phyloP scores from a whole-genome alignment of 495 filamentous ascomycete genomes.

The Hypoxylon subgilvum region DNA sequence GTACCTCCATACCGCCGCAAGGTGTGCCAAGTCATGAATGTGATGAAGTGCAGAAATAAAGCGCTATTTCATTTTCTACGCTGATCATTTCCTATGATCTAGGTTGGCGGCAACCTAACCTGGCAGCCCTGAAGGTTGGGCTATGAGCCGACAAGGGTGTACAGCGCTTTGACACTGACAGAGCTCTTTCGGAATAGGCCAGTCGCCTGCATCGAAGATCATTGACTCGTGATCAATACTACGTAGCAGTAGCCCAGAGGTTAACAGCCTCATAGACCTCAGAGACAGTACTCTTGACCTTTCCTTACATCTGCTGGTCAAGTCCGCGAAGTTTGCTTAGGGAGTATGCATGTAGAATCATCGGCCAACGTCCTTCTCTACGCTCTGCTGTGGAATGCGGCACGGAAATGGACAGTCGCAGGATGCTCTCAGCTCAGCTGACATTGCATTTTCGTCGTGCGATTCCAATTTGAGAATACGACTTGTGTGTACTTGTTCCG shows the following conservation, averaged over 20 bases:
- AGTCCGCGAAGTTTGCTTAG: slow-evolving; percentile 7
- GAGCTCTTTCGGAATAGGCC: slow-evolving; percentile 15
- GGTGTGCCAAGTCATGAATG: slow-evolving; percentile 16
- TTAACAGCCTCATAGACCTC: slow-evolving; percentile 13
- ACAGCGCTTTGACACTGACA: slow-evolving; percentile 23
- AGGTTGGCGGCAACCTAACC: neutral
- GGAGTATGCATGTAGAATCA: neutral
- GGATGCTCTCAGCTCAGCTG: slow-evolving; percentile 35
- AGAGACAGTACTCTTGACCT: neutral
- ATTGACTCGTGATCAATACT: slow-evolving; percentile 28
- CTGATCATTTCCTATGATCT: slow-evolving; percentile 30
- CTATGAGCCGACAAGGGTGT: slow-evolving; percentile 17
- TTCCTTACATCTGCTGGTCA: neutral
- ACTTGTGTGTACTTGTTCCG: slow-evolving; percentile 14
- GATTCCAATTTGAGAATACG: slow-evolving; percentile 35
- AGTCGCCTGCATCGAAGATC: slow-evolving; percentile 14
- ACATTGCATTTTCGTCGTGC: slow-evolving; percentile 33
- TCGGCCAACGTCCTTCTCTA: slow-evolving; percentile 13
- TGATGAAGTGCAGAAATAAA: slow-evolving; percentile 25
- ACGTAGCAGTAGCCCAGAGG: neutral
- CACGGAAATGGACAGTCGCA: slow-evolving; percentile 26
- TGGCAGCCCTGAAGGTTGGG: too few species aligned
- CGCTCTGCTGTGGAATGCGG: slow-evolving; percentile 14
- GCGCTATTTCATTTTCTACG: slow-evolving; percentile 12
- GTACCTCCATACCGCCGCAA: too few species aligned